phyloP scores from a whole-genome alignment of 305 asterid genomes.

The Ilex paraguariensis region DNA sequence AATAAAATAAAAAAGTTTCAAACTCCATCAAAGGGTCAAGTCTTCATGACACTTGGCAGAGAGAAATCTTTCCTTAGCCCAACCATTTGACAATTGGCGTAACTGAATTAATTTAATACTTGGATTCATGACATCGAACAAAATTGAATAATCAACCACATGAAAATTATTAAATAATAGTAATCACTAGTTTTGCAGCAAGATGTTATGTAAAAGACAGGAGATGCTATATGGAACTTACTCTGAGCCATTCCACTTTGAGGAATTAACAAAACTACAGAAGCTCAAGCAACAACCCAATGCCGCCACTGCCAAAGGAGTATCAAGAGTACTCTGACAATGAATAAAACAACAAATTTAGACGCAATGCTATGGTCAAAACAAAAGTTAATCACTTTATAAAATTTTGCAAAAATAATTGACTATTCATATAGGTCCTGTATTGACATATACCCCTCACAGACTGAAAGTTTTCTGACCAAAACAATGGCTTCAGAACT shows the following conservation, averaged over 20 bases:
- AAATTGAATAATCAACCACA: not conserved
- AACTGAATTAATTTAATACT: no score
- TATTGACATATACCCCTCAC: not conserved
- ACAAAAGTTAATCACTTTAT: not conserved
- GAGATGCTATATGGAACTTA: conserved; percentile 25
- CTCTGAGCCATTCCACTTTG: conserved; percentile 31
- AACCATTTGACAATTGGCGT: no score
- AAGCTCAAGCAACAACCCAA: conserved; percentile 39
- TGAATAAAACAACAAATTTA: conserved; percentile 12
- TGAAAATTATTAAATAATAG: conserved; percentile 6
- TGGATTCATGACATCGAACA: no score
- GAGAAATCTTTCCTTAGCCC: no score
- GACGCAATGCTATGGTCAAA: not conserved
- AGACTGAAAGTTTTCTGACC: no score
- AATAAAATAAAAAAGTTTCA: no score
- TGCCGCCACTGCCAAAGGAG: conserved; percentile 47
- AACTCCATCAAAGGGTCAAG: no score
- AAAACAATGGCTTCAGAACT: no score
- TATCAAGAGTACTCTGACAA: conserved; percentile 77
- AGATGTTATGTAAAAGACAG: conserved; percentile 7
- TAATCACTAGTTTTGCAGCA: conserved; percentile 6
- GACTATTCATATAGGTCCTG: not conserved
- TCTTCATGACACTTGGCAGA: no score
- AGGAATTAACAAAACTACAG: conserved; percentile 33
- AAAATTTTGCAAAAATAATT: not conserved